A percentile compares a stretch with the other conserved stretches of the same genome.
Conservation (phyloP, 2,329 filamentous ascomycete species). For the Pseudogymnoascus sp. region DNA sequence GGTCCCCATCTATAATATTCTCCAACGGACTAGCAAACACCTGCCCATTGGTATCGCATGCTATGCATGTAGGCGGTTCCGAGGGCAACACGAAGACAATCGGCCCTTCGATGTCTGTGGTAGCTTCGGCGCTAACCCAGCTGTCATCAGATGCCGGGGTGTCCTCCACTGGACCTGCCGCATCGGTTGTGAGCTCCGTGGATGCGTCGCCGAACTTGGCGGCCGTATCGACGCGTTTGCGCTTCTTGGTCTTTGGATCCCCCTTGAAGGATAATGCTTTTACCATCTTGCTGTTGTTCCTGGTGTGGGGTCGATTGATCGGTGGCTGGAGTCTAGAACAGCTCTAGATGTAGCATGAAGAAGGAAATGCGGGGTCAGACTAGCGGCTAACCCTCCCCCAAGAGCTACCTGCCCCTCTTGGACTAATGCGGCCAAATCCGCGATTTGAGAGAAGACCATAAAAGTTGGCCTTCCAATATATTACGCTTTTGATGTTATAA, state of each 20-base stretch:
- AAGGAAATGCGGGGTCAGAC: neutral
- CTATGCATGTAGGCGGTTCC: slow-evolving; percentile 63
- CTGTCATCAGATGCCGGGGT: slow-evolving; percentile 58
- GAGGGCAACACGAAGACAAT: slow-evolving; percentile 76
- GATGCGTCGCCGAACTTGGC: slow-evolving; percentile 31
- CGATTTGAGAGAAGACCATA: neutral
- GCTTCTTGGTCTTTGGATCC: slow-evolving; percentile 90
- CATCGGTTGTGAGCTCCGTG: slow-evolving; percentile 32
- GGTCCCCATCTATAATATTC: slow-evolving; percentile 79
- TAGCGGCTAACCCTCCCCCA: neutral
- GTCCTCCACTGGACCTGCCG: slow-evolving; percentile 18
- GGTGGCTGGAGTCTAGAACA: neutral
- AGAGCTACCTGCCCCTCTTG: slow-evolving; percentile 4
- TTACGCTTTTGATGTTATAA: neutral
- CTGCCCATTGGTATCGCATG: slow-evolving; percentile 78
- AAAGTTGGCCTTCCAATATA: neutral
- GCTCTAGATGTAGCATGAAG: neutral
- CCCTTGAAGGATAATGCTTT: slow-evolving; percentile 93
- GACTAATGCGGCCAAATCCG: neutral
- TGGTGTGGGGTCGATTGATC: neutral
- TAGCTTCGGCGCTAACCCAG: slow-evolving; percentile 79
- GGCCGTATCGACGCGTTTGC: slow-evolving; percentile 59
- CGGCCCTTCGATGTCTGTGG: slow-evolving; percentile 71
- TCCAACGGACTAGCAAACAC: slow-evolving; percentile 77
- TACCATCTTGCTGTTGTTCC: slow-evolving; percentile 51